Evolutionary conservation across 73 alveolate species (phyloP), one percentile per base, ranked within the genome.

Genomic region (Paramecium sonneborni): DNA sequence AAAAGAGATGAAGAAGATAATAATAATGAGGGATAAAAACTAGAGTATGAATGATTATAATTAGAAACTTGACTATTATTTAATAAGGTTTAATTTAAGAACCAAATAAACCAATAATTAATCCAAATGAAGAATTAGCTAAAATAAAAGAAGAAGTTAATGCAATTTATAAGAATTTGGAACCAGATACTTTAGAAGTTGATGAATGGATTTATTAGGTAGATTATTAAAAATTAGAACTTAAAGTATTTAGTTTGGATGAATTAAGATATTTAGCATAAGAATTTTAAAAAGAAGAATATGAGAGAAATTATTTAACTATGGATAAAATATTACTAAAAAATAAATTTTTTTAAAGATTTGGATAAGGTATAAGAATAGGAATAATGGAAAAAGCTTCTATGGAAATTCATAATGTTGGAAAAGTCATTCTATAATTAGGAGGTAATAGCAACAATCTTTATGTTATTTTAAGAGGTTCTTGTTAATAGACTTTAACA

Each of bases 311-410:
- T 18, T 72, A 72, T 72, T 72, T 72, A n/a, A 15, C 21, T 4
- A 72, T 72, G 86, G 86, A 72, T 72, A 35, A 72, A 72, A 38
- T 34, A 10, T 37, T 72, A 21, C 3, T 72, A 38, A 72, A 72
- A 21, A 72, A 37, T 18, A 72, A 72, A n/a, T 72, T 72, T 72
- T 72, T 72, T 37, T 34, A 72, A 37, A 30, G 86, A 35, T 72
- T 72, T 72, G 67, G 57, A 3, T 35, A 72, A 72, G 86, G 86
- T 32, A 38, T 72, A 14, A 72, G 86, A 72, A 72, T 72, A 2
- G 86, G 86, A 34, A 35, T 72, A 14, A 72, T 72, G 55, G 86
- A 72, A 37, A 72, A 72, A 72, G 55, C 58, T 5, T 32, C 55
- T 12, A 35, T 72, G 34, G 86, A 35, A 21, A 38, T 72, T 35